Conservation (phyloP, 2,329 filamentous ascomycete species). For the Ascochyta koolunga region DNA sequence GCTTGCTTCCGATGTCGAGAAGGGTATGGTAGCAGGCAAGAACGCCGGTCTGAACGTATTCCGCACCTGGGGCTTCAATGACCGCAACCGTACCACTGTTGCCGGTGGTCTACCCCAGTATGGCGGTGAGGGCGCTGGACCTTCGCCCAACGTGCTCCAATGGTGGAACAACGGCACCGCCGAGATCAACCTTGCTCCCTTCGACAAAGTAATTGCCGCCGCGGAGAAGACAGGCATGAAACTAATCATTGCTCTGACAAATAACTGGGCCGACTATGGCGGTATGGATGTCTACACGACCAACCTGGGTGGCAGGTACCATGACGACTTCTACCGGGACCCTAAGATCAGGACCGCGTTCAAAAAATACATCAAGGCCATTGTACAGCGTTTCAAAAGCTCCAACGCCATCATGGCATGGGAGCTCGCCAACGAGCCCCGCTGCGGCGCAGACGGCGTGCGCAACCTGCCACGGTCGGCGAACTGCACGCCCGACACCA, state of each 20-base stretch:
- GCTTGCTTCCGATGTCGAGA: conserved; percentile 57
- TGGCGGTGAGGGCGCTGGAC: conserved; percentile 56
- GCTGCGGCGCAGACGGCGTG: conserved; percentile 35
- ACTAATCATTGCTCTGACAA: conserved; percentile 61
- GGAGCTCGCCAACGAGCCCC: conserved; percentile 60
- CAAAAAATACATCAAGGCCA: conserved; percentile 56
- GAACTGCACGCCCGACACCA: conserved; percentile 46
- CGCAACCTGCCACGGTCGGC: conserved; percentile 38
- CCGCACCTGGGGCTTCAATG: conserved; percentile 65
- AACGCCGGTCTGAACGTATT: conserved; percentile 60
- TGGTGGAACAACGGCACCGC: conserved; percentile 52
- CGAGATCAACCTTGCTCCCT: conserved; percentile 52
- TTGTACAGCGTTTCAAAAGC: conserved; percentile 57
- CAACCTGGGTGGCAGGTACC: conserved; percentile 60
- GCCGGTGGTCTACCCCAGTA: conserved; percentile 58
- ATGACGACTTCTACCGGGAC: conserved; percentile 56
- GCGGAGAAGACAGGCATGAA: conserved; percentile 59
- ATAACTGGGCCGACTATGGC: conserved; percentile 66
- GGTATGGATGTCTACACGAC: conserved; percentile 66
- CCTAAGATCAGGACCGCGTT: conserved; percentile 60
- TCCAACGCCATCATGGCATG: conserved; percentile 60
- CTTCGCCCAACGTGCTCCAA: conserved; percentile 56
- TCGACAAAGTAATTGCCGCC: conserved; percentile 60
- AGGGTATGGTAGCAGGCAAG: conserved; percentile 55
- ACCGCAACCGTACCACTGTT: conserved; percentile 58